Conservation (phyloP, 139 green algal species). For the Chlorella sorokiniana region DNA sequence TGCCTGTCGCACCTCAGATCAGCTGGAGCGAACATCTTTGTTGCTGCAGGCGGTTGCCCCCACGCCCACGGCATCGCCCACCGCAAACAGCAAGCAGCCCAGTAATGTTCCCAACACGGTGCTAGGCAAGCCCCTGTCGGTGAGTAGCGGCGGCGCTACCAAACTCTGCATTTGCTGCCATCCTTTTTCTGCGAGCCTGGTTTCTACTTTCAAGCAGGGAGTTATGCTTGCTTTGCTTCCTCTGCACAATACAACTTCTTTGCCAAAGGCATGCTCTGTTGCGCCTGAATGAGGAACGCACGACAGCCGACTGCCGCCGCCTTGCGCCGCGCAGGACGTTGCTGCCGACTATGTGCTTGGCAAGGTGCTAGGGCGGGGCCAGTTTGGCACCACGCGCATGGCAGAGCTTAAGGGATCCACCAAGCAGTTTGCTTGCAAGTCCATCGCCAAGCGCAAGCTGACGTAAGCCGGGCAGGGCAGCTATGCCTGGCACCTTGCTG, state of each 20-base stretch:
- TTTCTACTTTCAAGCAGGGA: no score
- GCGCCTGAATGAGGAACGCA: no score
- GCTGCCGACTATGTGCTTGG: conserved; percentile 51
- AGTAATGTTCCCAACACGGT: conserved; percentile 11
- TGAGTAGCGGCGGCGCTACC: no score
- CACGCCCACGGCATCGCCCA: background rate
- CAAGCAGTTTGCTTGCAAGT: conserved; percentile 77
- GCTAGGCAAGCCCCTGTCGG: conserved; percentile 14
- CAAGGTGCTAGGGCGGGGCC: conserved; percentile 54
- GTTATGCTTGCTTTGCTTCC: no score
- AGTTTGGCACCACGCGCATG: conserved; percentile 69
- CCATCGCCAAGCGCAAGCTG: conserved; percentile 86
- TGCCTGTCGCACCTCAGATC: no score
- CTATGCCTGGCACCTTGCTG: no score
- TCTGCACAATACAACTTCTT: no score
- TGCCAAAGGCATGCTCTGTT: no score
- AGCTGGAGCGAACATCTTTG: background rate
- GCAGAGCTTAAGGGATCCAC: conserved; percentile 44
- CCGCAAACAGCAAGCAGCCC: background rate
- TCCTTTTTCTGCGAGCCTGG: no score
- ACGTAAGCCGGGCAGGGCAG: background rate
- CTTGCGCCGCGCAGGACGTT: conserved; percentile 52
- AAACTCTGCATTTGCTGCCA: no score
- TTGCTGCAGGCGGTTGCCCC: background rate
- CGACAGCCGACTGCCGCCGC: no score